Conservation (phyloP, 2,329 filamentous ascomycete species). For the Tympanopsis confertula region DNA sequence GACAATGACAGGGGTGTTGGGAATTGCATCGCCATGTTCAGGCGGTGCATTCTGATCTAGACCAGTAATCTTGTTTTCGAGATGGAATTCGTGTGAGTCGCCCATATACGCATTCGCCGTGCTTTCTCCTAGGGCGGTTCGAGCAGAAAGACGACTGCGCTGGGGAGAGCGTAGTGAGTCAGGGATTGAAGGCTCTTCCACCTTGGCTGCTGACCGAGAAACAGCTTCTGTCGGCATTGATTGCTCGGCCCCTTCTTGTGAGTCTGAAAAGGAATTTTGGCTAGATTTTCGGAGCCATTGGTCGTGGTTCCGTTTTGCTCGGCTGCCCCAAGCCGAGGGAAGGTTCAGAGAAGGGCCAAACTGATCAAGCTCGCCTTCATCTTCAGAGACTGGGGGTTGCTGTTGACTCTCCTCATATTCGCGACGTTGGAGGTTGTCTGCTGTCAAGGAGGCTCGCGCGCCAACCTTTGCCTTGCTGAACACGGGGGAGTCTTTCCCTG, state of each 20-base stretch:
- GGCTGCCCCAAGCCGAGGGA: neutral
- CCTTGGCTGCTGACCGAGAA: too few relatives aligned
- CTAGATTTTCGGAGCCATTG: too few relatives aligned
- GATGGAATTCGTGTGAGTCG: too few relatives aligned
- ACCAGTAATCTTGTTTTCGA: too few relatives aligned
- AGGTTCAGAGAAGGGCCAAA: neutral
- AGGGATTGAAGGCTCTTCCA: too few relatives aligned
- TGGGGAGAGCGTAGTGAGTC: too few relatives aligned
- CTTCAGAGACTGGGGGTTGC: slow-evolving; percentile 7
- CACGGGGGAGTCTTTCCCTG: neutral
- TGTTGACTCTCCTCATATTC: slow-evolving; percentile 14
- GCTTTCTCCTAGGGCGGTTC: too few relatives aligned
- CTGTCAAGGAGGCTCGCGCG: slow-evolving; percentile 13
- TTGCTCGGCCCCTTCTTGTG: too few relatives aligned
- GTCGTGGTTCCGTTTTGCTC: neutral
- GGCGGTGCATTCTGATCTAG: slow-evolving; percentile 9
- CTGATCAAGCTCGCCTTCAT: neutral
- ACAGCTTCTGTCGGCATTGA: too few relatives aligned
- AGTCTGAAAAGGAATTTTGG: too few relatives aligned
- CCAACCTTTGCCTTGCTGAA: slow-evolving; percentile 6
- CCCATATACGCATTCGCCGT: too few relatives aligned
- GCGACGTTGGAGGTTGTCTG: slow-evolving; percentile 22
- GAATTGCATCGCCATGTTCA: slow-evolving; percentile 15
- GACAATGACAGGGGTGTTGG: slow-evolving; percentile 22
- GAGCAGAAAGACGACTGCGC: too few relatives aligned